A percentile compares a stretch with the other conserved stretches of the same genome.
Conservation (phyloP, 2,329 filamentous ascomycete species). For the Ascochyta lentis region DNA sequence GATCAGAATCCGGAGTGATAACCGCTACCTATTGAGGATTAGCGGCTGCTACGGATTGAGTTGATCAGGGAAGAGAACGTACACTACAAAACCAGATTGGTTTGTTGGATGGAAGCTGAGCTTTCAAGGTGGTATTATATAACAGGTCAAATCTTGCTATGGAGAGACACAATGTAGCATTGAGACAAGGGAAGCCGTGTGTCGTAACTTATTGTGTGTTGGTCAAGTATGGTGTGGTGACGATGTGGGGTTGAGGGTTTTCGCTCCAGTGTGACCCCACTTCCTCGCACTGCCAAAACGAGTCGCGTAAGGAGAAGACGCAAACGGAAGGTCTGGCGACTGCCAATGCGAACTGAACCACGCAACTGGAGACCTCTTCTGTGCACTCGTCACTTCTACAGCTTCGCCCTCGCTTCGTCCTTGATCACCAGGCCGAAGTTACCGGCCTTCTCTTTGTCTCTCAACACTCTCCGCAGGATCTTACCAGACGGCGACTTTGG, state of each 20-base stretch:
- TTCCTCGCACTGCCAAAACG: background rate
- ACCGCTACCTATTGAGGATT: constrained; percentile 15
- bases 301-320: background rate
- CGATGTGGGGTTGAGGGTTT: background rate
- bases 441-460: constrained; percentile 48
- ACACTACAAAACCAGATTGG: constrained; percentile 15
- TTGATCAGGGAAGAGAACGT: constrained; percentile 6
- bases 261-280: background rate
- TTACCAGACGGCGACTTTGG: constrained; percentile 58
- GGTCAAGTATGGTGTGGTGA: background rate
- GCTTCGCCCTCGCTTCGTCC: constrained; percentile 45
- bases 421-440: constrained; percentile 31
- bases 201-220: too few species aligned
- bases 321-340: background rate
- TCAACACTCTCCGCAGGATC: constrained; percentile 55
- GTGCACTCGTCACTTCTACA: constrained; percentile 34
- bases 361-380: background rate
- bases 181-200: too few species aligned
- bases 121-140: background rate
- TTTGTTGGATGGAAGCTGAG: constrained; percentile 1
- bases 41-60: constrained; percentile 1
- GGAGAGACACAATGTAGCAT: too few species aligned
- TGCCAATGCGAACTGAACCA: background rate
- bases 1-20: constrained; percentile 25
- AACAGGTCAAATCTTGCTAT: too few species aligned